These are phyloP conservation scores for Echites panduratus DNA, from an alignment of 257 asterid species.

Conservation along the genomic window DNA sequence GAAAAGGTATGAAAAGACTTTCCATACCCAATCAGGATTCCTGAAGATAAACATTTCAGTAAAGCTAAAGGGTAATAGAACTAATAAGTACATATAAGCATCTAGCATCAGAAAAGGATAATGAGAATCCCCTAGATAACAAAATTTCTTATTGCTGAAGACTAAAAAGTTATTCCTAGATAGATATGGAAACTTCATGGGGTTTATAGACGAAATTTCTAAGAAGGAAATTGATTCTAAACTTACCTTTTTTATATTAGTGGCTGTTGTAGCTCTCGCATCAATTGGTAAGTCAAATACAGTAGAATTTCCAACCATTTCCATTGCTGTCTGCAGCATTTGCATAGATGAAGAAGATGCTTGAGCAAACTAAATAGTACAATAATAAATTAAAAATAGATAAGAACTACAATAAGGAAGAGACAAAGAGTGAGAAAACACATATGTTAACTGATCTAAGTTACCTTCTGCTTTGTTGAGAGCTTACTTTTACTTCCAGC, in stretches of 20 bases:
- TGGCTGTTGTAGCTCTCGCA: slow-evolving; percentile 8
- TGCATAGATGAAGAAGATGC: not conserved
- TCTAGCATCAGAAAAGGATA: not conserved
- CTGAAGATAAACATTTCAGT: no score
- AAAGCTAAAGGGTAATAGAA: not conserved
- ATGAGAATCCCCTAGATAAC: no score
- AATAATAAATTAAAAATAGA: not conserved
- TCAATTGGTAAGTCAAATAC: slow-evolving; percentile 15
- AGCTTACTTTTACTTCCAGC: slow-evolving; percentile 45
- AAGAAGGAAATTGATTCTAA: slow-evolving; percentile 7
- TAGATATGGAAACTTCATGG: not conserved
- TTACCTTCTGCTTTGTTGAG: slow-evolving; percentile 50
- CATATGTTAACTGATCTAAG: not conserved
- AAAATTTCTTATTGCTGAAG: not conserved
- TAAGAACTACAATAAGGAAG: not conserved
- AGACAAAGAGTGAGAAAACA: not conserved
- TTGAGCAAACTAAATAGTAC: not conserved
- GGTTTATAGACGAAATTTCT: not conserved
- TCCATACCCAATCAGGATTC: not conserved
- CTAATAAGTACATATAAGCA: not conserved
- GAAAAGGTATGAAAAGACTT: not conserved
- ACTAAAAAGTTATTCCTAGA: not conserved
- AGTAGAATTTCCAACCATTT: slow-evolving; percentile 19
- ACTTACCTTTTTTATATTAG: slow-evolving; percentile 20
- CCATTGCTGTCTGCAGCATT: slow-evolving; percentile 20